Conservation (phyloP, 495 filamentous ascomycete genomes). For the Xylaria castorea region DNA sequence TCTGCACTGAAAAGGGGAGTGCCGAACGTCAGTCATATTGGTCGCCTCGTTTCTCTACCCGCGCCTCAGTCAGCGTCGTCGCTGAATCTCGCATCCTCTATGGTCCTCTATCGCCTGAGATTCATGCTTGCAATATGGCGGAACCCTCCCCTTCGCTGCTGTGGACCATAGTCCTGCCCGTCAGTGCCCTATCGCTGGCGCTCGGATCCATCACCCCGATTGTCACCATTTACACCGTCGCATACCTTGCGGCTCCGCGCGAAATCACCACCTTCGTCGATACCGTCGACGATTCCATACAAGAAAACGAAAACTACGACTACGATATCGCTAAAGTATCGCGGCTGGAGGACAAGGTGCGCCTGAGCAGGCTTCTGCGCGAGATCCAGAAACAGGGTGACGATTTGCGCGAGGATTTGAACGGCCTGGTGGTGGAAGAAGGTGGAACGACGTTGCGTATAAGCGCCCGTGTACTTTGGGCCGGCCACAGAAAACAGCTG, state of each 20-base stretch:
- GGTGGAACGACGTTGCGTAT: slow-evolving; percentile 52
- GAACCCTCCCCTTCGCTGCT: slow-evolving; percentile 47
- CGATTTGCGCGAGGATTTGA: slow-evolving; percentile 57
- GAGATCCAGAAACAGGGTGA: slow-evolving; percentile 64
- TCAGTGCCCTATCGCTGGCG: slow-evolving; percentile 57
- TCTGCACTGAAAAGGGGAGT: slow-evolving; percentile 27
- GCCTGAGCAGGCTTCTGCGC: slow-evolving; percentile 57
- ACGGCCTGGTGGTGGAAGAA: slow-evolving; percentile 52
- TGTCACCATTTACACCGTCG: slow-evolving; percentile 49
- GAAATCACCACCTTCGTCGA: slow-evolving; percentile 59
- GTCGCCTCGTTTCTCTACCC: slow-evolving; percentile 22
- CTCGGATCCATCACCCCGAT: slow-evolving; percentile 51
- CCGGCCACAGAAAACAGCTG: slow-evolving; percentile 48
- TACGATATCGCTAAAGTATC: slow-evolving; percentile 56
- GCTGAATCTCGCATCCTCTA: slow-evolving; percentile 19
- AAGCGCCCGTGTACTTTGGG: slow-evolving; percentile 56
- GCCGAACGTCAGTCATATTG: slow-evolving; percentile 23
- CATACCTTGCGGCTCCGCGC: slow-evolving; percentile 55
- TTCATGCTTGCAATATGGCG: slow-evolving; percentile 43
- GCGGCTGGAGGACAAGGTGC: slow-evolving; percentile 58
- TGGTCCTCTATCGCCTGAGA: slow-evolving; percentile 28
- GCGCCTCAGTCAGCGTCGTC: background rate
- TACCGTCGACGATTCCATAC: slow-evolving; percentile 54
- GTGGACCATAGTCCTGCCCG: slow-evolving; percentile 53
- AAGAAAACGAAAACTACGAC: slow-evolving; percentile 62